Conservation (phyloP, 306 rosid genomes). For the Alnus glutinosa region DNA sequence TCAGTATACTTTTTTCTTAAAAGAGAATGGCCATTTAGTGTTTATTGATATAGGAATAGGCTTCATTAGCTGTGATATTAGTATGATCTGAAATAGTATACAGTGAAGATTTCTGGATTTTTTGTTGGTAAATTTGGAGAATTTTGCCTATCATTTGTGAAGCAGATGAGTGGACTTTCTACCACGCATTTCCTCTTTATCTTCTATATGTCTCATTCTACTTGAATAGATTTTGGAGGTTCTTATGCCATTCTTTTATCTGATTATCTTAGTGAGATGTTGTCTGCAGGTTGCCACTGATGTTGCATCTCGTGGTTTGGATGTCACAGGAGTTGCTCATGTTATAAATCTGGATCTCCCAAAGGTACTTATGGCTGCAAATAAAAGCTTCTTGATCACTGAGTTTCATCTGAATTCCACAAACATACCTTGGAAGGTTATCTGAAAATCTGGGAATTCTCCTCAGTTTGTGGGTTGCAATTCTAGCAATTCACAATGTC, state of each 20-base stretch:
- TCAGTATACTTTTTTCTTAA: background rate
- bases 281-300: conserved; percentile 79
- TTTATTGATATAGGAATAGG: background rate
- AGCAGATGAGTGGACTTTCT: background rate
- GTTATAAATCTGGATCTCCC: conserved; percentile 92
- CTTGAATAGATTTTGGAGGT: conserved; percentile 7
- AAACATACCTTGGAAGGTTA: conserved; percentile 8
- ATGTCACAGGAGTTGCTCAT: conserved; percentile 88
- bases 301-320: conserved; percentile 93
- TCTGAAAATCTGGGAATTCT: conserved; percentile 28
- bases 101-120: background rate
- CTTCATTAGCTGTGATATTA: background rate
- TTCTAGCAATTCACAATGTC: background rate
- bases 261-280: conserved; percentile 20
- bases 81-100: background rate
- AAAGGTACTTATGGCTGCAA: conserved; percentile 53
- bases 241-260: background rate
- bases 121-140: background rate
- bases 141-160: background rate
- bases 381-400: conserved; percentile 16
- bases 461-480: conserved; percentile 25
- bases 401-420: conserved; percentile 27
- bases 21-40: background rate
- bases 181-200: background rate
- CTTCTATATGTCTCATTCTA: conserved; percentile 1